Conservation (phyloP, 2,329 filamentous ascomycete species). For the Alternaria conjuncta region DNA sequence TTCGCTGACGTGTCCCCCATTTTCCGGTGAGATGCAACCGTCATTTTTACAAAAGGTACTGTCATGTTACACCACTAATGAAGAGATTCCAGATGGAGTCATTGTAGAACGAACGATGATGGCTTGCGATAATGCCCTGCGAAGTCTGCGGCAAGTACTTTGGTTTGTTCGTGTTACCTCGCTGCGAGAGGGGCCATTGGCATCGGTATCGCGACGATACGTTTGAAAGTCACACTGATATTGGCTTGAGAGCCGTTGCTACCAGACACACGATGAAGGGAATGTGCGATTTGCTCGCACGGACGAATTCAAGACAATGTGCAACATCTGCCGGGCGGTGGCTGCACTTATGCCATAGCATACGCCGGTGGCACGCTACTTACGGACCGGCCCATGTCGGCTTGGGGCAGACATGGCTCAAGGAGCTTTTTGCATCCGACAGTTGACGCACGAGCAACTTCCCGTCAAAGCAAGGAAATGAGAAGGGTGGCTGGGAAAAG, state of each 20-base stretch:
- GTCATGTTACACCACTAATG: not conserved
- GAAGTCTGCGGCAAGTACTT: not conserved
- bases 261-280: not conserved
- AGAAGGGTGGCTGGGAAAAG: not conserved
- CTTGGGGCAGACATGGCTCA: not conserved
- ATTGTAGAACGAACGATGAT: not conserved
- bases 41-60: not conserved
- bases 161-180: not conserved
- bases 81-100: not conserved
- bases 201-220: not conserved
- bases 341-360: not conserved
- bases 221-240: not conserved
- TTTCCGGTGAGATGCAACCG: not conserved
- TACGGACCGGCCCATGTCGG: conserved; percentile 1
- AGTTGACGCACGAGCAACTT: not conserved
- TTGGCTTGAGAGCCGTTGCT: not conserved
- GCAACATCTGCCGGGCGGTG: not conserved
- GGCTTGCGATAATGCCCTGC: not conserved
- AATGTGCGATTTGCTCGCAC: not conserved
- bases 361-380: not conserved
- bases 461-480: not conserved
- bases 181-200: not conserved
- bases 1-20: not conserved
- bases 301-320: not conserved
- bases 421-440: not conserved